Evolutionary conservation across 306 rosid genomes (phyloP).

Genomic region (Pterocarpus macrocarpus): DNA sequence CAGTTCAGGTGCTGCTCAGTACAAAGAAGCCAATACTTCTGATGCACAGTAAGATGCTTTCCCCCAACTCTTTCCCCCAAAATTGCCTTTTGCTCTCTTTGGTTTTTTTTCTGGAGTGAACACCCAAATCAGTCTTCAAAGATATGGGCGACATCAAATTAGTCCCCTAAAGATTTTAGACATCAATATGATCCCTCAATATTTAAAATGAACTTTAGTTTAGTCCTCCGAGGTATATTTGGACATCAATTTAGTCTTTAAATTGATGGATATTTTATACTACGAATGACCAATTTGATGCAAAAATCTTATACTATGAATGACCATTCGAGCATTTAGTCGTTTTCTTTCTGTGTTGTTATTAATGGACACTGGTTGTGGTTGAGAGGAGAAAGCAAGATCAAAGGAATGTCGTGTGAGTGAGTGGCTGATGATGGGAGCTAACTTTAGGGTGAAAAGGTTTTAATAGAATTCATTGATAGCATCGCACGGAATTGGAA

Average conservation of each 20-base stretch:
- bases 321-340: too few species aligned
- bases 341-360: background rate
- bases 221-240: background rate
- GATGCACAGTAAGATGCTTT: constrained; percentile 43
- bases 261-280: too few species aligned
- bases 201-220: background rate
- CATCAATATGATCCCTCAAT: background rate
- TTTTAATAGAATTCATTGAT: too few species aligned
- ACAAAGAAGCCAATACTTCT: background rate
- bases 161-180: background rate
- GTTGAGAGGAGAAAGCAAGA: background rate
- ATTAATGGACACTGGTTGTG: background rate
- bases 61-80: background rate
- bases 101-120: background rate
- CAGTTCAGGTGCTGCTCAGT: background rate
- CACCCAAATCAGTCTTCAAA: background rate
- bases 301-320: too few species aligned
- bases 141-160: background rate
- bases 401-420: background rate
- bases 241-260: too few species aligned
- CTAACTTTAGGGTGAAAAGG: too few species aligned
- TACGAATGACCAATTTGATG: too few species aligned
- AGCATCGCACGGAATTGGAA: too few species aligned
- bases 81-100: background rate
- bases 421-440: too few species aligned